Evolutionary conservation across 225 moss, liverwort and hornwort genomes (phyloP).

Genomic region (Marchantia paleacea): DNA sequence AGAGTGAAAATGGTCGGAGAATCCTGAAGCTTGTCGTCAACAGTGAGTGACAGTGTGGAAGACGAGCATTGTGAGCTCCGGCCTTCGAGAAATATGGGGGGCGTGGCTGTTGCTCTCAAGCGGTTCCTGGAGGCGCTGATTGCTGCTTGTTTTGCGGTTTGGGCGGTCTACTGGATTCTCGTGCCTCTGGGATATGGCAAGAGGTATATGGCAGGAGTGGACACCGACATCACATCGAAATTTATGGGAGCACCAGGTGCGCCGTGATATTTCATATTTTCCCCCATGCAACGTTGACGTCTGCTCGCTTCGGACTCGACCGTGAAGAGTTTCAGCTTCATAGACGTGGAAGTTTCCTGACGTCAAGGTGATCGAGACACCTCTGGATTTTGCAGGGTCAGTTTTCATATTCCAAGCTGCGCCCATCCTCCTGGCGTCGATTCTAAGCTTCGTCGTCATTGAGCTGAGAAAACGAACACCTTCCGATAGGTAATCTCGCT

Average conservation of each 20-base stretch:
- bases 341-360: too few species aligned
- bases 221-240: background rate
- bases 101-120: slow-evolving; percentile 4
- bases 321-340: too few species aligned
- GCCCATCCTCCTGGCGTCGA: slow-evolving; percentile 20
- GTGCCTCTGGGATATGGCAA: slow-evolving; percentile 13
- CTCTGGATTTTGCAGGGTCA: slow-evolving; percentile 14
- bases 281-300: background rate
- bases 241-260: slow-evolving; percentile 24
- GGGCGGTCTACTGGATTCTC: slow-evolving; percentile 20
- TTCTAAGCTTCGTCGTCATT: slow-evolving; percentile 19
- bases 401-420: slow-evolving; percentile 22
- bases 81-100: background rate
- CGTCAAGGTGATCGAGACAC: background rate
- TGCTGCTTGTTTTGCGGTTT: slow-evolving; percentile 14
- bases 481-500: slow-evolving; percentile 5
- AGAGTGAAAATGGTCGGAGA: background rate
- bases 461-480: slow-evolving; percentile 19
- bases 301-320: background rate
- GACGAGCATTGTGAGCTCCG: background rate
- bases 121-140: slow-evolving; percentile 11
- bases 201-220: slow-evolving; percentile 12
- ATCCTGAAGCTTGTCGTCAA: background rate
- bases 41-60: background rate
- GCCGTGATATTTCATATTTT: background rate